Base-by-base conservation (phyloP, 768 basidiomycete genomes). In the Podaxis carcinomalis region DNA sequence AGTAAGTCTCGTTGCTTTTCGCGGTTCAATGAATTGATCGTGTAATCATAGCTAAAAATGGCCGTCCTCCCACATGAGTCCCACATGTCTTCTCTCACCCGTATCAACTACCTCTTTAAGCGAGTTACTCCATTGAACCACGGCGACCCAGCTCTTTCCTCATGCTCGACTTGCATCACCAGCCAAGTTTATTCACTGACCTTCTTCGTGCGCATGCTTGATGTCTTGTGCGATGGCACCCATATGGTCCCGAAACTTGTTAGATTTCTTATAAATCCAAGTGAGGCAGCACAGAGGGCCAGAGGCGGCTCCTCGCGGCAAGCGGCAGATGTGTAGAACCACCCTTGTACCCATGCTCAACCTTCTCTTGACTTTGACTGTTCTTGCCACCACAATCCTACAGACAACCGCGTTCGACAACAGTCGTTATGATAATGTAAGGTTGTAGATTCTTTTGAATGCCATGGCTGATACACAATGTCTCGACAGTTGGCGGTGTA, bases 381-480 rank as follows among this genome's bases (percentile, higher is more conserved):
- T 56, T 40, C 59, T 61, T n/a, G 39, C 40, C 21, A 51, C 47
- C 10, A 39, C 25, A 10, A 0, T 42, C 11, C 42, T 63, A 49
- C 61, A 52, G 46, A 66, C 66, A 16, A 60, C 56, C 55, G 83
- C 81, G 21, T 87, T 84, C 66, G 83, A 86, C 71, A 80, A 79
- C 65, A 75, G 75, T 62, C 77, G 85, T 53, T 84, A 77, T 68
- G 87, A 89, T 70, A 89, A 88, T 66, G 87, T 87, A 66, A 60
- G 80, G 75, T 35, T 6, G 32, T 42, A 2, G 25, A 21, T 27
- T 5, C 19, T 10, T 11, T 27, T 21, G 21, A 49, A 49, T 27
- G 25, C 19, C 19, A 25, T 21, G 23, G 11, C 47, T 25, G 19
- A 49, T 13, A 9, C 47, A 13, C 21, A 21, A 49, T 23, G 11